Base-by-base conservation (phyloP, 805 yeast species). In the Cyberlindnera japonica region DNA sequence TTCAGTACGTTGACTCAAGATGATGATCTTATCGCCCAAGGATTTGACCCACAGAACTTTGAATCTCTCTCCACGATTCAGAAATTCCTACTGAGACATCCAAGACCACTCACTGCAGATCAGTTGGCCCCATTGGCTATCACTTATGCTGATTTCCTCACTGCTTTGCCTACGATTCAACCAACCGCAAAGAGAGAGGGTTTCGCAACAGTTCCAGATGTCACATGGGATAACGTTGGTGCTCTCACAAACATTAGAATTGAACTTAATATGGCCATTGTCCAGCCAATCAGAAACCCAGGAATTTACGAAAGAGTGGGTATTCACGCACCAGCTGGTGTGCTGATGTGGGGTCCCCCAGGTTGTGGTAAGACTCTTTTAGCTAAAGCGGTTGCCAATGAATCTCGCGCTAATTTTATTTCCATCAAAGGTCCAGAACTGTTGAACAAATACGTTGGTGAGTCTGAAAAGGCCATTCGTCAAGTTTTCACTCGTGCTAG, bases 101-200 rank as follows among this genome's bases (percentile, higher is more conserved):
- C 97, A 2, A 70, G 79, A 9, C 90, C 95, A 11, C 68, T 93
- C 39, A 77, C 89, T 0, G 69, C 72, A 0, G 84, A 81, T 29
- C 95, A 91, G 58, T 69, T 93, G 22, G 81, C 69, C 14, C 85
- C 90, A 12, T 65, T 93, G 31, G 74, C 83, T 5, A 90, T 93
- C 39, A 79, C 76, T 2, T 81, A 79, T 47, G 81, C 75, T 12
- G 99, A 93, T 59, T 93, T 93, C 58, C 48, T 84, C 25, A 70
- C 75, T 10, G 98, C 98, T 1, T 64, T 93, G 28, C 97, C 98
- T 3, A 79, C 90, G 0, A 83, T 93, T 33, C 99, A 93, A 65
- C 99, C 99, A 10, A 87, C 97, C 0, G 95, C 97, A 1, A 91
- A 90, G 58, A 81, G 99, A 61, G 99, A 93, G 69, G 99, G 99